Evolutionary conservation across 805 yeast genomes (phyloP).

Genomic region (Kluyveromyces dobzhanskii): DNA sequence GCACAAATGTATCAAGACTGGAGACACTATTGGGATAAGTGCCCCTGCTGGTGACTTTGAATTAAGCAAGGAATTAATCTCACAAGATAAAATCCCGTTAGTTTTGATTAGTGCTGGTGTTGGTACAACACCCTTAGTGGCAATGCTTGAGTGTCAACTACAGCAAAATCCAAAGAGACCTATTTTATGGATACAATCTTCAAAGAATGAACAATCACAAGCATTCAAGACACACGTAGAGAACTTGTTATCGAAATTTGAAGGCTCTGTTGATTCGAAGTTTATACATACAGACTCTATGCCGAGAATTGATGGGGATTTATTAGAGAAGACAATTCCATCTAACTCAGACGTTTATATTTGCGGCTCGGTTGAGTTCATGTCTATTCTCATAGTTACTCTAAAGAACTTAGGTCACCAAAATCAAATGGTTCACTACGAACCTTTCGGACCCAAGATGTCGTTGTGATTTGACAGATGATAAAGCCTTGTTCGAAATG

Average conservation of each 20-base stretch:
- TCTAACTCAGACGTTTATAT: constrained; percentile 24
- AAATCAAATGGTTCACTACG: constrained; percentile 25
- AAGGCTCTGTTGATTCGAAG: constrained; percentile 10
- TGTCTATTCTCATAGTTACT: constrained; percentile 20
- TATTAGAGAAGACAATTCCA: constrained; percentile 19
- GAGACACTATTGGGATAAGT: constrained; percentile 40
- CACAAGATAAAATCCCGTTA: constrained; percentile 29
- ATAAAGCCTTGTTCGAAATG: too few relatives aligned
- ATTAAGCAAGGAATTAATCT: constrained; percentile 20
- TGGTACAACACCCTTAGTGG: constrained; percentile 57
- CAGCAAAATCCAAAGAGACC: constrained; percentile 23
- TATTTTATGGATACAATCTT: constrained; percentile 26
- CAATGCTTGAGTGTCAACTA: constrained; percentile 37
- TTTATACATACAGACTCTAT: constrained; percentile 17
- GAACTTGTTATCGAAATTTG: constrained; percentile 12
- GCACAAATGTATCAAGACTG: constrained; percentile 40
- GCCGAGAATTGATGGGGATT: constrained; percentile 20
- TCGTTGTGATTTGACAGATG: too few relatives aligned
- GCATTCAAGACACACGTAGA: constrained; percentile 22
- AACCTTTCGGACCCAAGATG: constrained; percentile 31
- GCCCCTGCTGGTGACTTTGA: constrained; percentile 54
- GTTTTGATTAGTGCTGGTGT: constrained; percentile 53
- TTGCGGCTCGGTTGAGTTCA: constrained; percentile 27
- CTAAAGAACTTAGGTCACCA: constrained; percentile 16
- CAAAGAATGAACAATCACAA: constrained; percentile 15